Conservation (phyloP, 345 rosid genomes). For the Nasturtium officinale region DNA sequence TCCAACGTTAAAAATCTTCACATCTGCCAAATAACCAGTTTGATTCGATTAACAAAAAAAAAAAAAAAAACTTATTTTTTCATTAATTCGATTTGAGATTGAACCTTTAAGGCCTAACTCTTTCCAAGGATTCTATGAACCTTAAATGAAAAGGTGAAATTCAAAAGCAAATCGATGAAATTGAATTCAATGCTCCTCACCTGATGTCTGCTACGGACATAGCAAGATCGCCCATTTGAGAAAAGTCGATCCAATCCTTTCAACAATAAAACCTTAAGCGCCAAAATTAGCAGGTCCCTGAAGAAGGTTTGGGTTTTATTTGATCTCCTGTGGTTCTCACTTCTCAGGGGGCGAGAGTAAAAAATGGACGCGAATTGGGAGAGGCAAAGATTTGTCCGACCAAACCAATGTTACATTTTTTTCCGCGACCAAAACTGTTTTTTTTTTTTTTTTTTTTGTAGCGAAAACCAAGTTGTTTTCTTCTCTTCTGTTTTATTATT, state of each 20-base stretch:
- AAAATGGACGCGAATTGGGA: conserved; percentile 34
- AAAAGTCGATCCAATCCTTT: not conserved
- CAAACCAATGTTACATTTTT: not conserved
- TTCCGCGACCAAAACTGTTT: not conserved
- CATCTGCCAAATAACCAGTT: not conserved
- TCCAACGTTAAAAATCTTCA: not conserved
- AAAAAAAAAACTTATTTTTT: not conserved
- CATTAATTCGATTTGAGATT: conserved; percentile 17
- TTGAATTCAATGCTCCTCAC: conserved; percentile 25
- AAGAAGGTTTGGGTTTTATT: conserved; percentile 19
- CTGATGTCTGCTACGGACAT: conserved; percentile 35
- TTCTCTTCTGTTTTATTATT: not conserved
- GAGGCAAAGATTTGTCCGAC: conserved; percentile 25
- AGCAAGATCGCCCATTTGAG: conserved; percentile 34
- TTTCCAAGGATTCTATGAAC: not conserved
- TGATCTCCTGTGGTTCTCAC: not conserved
- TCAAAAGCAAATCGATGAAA: conserved; percentile 10
- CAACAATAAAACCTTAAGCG: not conserved
- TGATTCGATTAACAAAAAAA: not conserved
- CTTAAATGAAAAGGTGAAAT: not conserved
- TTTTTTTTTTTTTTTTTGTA: not conserved
- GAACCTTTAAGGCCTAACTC: not conserved
- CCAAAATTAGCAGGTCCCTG: conserved; percentile 5
- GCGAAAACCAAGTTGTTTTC: conserved; percentile 30
- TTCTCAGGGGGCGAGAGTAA: conserved; percentile 21